Base-by-base conservation (phyloP, 2,329 filamentous ascomycete genomes). In the Colletotrichum liaoningense region DNA sequence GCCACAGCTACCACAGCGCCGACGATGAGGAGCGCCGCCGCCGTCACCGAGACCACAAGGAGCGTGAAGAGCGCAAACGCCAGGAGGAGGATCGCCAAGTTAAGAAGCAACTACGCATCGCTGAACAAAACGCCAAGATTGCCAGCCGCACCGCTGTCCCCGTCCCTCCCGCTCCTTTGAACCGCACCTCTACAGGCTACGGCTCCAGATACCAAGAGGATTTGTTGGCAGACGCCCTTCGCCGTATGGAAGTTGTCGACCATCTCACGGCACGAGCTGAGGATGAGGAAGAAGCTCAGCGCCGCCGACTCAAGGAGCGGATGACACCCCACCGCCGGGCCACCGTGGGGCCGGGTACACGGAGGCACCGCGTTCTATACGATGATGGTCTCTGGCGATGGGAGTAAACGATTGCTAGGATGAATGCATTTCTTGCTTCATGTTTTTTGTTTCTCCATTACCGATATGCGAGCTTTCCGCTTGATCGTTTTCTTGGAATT, bases 101-200 rank as follows among this genome's bases (percentile, higher is more conserved):
- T 30, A 76, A 42, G 72, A 38, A 75, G 81, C 3, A 78, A 78
- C 35, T 74, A 9, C 81, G 82, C 75, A 86, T 87, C 67, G 80
- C 80, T 9, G 80, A 80, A 68, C 83, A 84, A 67, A 87, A 87
- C 66, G 80, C 81, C 38, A 81, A 82, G 69, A 87, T 87, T 66
- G 79, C 81, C 69, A 80, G 76, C 72, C 84, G 86, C 11, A 78
- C 80, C 22, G 73, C 79, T 7, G 79, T 82, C 16, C 81, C 81
- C 55, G 42, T 49, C 19, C 42, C 42, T 49, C 42, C 16, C 19
- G 19, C 42, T n/a, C 42, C 42, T n/a, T 49, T 75, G 1, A 62
- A 46, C 16, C 73, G 74, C 63, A 68, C 74, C 0, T 66, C 74
- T 1, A 75, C 74, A 4, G 73, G 64, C 11, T 73, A 70, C 59